Percentiles rank a stretch among this genome's conserved stretches.
Evolutionary conservation across 2,329 filamentous ascomycete species (phyloP).

Genomic region (Fusarium hostae): DNA sequence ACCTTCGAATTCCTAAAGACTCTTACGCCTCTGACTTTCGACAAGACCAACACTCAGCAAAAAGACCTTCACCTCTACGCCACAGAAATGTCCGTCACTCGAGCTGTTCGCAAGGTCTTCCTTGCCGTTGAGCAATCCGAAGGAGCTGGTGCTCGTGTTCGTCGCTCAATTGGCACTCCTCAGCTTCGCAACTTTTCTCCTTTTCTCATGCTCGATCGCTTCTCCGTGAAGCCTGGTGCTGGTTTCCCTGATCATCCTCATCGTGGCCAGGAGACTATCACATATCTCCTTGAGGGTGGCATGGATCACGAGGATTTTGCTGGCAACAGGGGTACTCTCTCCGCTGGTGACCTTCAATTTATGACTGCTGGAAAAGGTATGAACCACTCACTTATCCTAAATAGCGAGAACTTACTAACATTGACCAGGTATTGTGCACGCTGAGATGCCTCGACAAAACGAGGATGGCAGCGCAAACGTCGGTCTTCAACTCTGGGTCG

Average conservation of each 20-base stretch:
- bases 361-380: slow-evolving; percentile 82
- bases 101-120: slow-evolving; percentile 85
- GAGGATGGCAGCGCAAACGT: slow-evolving; percentile 80
- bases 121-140: slow-evolving; percentile 87
- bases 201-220: slow-evolving; percentile 97
- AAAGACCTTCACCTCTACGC: slow-evolving; percentile 46
- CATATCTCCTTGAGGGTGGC: slow-evolving; percentile 85
- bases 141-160: slow-evolving; percentile 86
- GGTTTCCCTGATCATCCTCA: slow-evolving; percentile 92
- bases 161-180: slow-evolving; percentile 87
- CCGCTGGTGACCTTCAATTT: slow-evolving; percentile 92
- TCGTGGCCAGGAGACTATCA: slow-evolving; percentile 87
- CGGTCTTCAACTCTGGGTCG: slow-evolving; percentile 95
- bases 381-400: background rate
- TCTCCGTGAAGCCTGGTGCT: slow-evolving; percentile 80
- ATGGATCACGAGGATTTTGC: slow-evolving; percentile 95
- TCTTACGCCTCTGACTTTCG: slow-evolving; percentile 1
- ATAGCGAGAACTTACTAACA: background rate
- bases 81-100: slow-evolving; percentile 72
- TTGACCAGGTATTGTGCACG: slow-evolving; percentile 83
- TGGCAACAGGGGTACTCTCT: slow-evolving; percentile 84
- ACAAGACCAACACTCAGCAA: slow-evolving; percentile 5
- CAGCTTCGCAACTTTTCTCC: slow-evolving; percentile 87
- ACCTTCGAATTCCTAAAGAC: slow-evolving; percentile 33
- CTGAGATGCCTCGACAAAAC: slow-evolving; percentile 90